Conservation (phyloP, 345 rosid species). For the Leavenworthia alabamica region DNA sequence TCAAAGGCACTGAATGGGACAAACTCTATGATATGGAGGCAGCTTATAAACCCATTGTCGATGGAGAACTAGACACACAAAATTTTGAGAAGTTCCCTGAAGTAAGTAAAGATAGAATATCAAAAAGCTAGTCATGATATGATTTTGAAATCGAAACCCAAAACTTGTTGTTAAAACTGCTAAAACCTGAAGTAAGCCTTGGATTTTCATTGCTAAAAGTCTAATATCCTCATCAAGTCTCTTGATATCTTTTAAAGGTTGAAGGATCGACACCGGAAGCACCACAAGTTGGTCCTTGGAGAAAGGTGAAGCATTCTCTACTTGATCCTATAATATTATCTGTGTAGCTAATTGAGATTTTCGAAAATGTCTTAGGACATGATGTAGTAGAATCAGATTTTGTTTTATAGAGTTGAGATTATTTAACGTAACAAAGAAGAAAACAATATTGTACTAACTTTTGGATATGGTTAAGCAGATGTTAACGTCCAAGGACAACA, state of each 20-base stretch:
- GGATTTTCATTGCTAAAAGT: not conserved
- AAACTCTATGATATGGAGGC: conserved; percentile 82
- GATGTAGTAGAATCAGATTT: not conserved
- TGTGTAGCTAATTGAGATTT: not conserved
- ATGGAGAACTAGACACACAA: conserved; percentile 90
- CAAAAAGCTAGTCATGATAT: not conserved
- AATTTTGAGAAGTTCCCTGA: conserved; percentile 98
- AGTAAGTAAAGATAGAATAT: conserved; percentile 47
- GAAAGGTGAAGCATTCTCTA: conserved; percentile 73
- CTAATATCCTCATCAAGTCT: conserved; percentile 19
- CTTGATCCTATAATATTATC: not conserved
- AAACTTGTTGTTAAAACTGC: too few species aligned
- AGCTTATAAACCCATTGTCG: conserved; percentile 71
- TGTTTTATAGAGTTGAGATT: not conserved
- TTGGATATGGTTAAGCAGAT: conserved; percentile 51
- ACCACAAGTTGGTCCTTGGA: conserved; percentile 93
- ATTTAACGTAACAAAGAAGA: not conserved
- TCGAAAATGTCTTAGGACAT: not conserved
- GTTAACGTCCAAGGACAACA: conserved; percentile 87
- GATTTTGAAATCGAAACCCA: conserved; percentile 1
- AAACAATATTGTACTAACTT: conserved; percentile 4
- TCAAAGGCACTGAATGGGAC: conserved; percentile 72
- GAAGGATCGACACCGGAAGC: conserved; percentile 51
- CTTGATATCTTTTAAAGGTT: conserved; percentile 38
- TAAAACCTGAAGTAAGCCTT: not conserved